A percentile compares a stretch with the other conserved stretches of the same genome.
Conservation (phyloP, 345 rosid species). For the Gossypium mustelinum region DNA sequence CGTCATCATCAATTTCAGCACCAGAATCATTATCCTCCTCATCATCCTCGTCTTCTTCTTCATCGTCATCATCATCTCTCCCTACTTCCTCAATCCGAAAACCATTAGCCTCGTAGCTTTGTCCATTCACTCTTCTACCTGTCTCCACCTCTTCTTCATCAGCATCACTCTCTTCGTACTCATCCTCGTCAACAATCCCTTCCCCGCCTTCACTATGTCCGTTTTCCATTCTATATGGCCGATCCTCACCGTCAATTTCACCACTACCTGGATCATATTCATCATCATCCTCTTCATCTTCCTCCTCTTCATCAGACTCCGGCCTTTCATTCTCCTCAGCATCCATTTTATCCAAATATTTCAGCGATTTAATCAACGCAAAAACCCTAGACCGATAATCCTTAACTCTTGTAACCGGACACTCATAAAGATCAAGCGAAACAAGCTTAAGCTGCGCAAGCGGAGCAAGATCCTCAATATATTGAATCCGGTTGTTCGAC, state of each 20-base stretch:
- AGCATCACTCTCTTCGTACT: conserved; percentile 67
- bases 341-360: conserved; percentile 80
- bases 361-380: conserved; percentile 58
- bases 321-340: conserved; percentile 74
- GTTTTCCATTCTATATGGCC: conserved; percentile 36
- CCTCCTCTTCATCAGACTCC: conserved; percentile 73
- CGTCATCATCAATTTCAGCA: conserved; percentile 42
- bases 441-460: conserved; percentile 55
- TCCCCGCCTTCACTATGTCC: conserved; percentile 52
- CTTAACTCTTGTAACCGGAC: conserved; percentile 70
- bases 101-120: conserved; percentile 38
- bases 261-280: conserved; percentile 73
- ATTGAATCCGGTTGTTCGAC: conserved; percentile 68
- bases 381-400: conserved; percentile 83
- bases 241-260: conserved; percentile 63
- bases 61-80: conserved; percentile 43
- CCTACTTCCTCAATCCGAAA: conserved; percentile 32
- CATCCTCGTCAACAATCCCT: conserved; percentile 62
- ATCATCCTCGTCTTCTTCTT: conserved; percentile 49
- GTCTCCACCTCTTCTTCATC: conserved; percentile 67
- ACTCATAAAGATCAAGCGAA: conserved; percentile 76
- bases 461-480: conserved; percentile 66
- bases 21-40: conserved; percentile 33
- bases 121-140: conserved; percentile 31
- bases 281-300: conserved; percentile 55